Evolutionary conservation across 2,329 filamentous ascomycete species (phyloP), one percentile per base, ranked within the genome.

Genomic region (Lachnellula hyalina): DNA sequence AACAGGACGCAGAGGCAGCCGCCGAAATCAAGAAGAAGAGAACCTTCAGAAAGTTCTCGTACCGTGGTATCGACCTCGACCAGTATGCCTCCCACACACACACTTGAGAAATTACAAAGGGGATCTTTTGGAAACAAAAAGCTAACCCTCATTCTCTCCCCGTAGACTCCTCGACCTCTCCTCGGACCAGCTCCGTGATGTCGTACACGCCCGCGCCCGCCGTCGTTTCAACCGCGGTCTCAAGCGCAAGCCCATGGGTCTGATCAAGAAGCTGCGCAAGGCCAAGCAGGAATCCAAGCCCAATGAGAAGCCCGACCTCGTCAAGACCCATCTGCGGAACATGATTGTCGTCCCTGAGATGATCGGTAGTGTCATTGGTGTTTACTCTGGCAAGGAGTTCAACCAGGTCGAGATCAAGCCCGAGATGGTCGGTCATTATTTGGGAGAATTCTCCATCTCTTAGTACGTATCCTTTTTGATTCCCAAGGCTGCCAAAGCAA

Each of bases 381-480:
- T 99, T 84, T 99, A 99, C 89, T 96, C 90, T 68, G 94, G 94
- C 75, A 99, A 99, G 88, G 92, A 97, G 81, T 99, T 99, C 89
- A 99, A 99, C 88, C 93, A 96, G 85, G 92, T 99, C 71, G 94
- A 99, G 81, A 94, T 99, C 83, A 96, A 96, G 87, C 94, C 94
- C 71, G 94, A 99, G 85, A 99, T 99, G 94, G 94, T 99, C 78
- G 94, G 94, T 77, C 93, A 97, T 84, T 96, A 96, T 85, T 84
- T 99, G 68, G 94, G 84, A 73, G 94, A 99, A 82, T 99, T 99
- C 86, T 96, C 92, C 68, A 99, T 99, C 83, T 94, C 93, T 82
- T 99, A 99, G 90, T 96, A 89, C 71, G 90, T 90, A 65, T n/a
- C 19, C 41, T 12, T 19, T 23, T 9, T 14, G 23, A 12, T 1